Evolutionary conservation across 1,284 basidiomycete genomes (phyloP).

Genomic region (Sphagnurus paluster): DNA sequence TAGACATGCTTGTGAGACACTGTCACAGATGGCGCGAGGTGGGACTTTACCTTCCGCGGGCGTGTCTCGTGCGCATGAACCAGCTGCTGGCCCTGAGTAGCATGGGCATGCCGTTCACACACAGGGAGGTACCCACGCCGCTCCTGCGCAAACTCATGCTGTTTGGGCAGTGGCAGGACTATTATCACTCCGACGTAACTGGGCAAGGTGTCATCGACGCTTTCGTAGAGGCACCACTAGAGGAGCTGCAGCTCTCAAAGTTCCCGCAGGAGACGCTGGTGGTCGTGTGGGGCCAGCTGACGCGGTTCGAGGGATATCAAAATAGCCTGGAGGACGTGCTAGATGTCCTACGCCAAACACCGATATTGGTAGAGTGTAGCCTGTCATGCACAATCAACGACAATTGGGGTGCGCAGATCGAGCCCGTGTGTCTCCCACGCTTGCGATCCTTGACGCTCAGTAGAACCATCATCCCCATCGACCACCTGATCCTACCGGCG

Average conservation of each 20-base stretch:
- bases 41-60: neutral
- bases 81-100: neutral
- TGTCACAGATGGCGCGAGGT: constrained; percentile 1
- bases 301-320: neutral
- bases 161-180: neutral
- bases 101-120: neutral
- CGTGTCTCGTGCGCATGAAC: neutral
- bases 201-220: neutral
- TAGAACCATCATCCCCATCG: neutral
- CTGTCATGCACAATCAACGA: neutral
- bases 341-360: neutral
- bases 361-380: neutral
- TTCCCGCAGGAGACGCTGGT: neutral
- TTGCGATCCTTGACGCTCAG: neutral
- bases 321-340: neutral
- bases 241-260: neutral
- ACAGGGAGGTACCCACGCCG: too few relatives aligned
- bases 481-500: neutral
- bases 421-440: neutral
- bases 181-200: neutral
- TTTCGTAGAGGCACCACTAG: neutral
- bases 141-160: neutral
- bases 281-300: neutral
- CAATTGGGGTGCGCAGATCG: neutral
- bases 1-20: neutral